Conservation (phyloP, 306 rosid species). For the Bauhinia variegata region DNA sequence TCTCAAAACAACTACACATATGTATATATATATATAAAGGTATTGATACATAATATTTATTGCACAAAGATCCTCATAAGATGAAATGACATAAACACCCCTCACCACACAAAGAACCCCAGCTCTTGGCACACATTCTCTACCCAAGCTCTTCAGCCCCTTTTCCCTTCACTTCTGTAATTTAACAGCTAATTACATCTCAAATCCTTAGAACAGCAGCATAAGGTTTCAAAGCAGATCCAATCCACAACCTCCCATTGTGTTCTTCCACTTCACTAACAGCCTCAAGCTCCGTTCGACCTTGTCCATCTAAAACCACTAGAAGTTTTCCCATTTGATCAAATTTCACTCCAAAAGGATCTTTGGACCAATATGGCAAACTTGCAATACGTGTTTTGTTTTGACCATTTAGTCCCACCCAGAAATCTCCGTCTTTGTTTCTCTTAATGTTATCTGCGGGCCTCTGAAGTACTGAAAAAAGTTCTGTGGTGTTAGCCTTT, state of each 20-base stretch:
- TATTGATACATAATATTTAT: too few species aligned
- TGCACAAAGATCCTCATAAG: too few species aligned
- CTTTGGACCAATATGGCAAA: too few species aligned
- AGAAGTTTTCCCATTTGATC: conserved; percentile 21
- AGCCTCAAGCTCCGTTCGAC: conserved; percentile 34
- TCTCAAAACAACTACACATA: too few species aligned
- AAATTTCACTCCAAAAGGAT: too few species aligned
- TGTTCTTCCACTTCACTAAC: conserved; percentile 53
- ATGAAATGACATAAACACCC: conserved; percentile 59
- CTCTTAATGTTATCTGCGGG: conserved; percentile 66
- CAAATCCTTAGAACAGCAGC: background rate
- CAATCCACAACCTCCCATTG: conserved; percentile 51
- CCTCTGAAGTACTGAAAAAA: conserved; percentile 43
- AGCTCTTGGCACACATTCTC: conserved; percentile 42
- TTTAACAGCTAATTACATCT: too few species aligned
- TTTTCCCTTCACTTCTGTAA: too few species aligned
- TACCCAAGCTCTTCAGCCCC: conserved; percentile 69
- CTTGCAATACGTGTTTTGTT: too few species aligned
- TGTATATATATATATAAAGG: too few species aligned
- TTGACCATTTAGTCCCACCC: conserved; percentile 53
- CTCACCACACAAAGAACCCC: conserved; percentile 43
- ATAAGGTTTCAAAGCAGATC: conserved; percentile 41
- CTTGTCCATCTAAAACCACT: conserved; percentile 43
- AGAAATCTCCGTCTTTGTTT: conserved; percentile 46
- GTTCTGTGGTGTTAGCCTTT: conserved; percentile 3